Evolutionary conservation across 352 stramenopile species (phyloP).

Genomic region (Globisporangium abappressorium): DNA sequence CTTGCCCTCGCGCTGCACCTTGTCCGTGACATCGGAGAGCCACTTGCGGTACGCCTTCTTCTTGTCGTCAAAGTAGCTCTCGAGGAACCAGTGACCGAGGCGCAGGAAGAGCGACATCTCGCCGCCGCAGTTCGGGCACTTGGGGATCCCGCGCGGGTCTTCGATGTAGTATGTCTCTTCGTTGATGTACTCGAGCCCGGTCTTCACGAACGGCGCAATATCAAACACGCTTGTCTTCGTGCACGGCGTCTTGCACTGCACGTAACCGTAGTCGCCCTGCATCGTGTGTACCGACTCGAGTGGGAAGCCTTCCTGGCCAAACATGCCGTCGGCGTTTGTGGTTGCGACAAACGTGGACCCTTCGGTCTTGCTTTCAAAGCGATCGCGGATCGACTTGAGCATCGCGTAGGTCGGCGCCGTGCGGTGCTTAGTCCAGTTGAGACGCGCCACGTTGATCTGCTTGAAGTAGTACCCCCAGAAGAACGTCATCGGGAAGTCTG

Average conservation of each 20-base stretch:
- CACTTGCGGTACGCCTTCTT: conserved; percentile 39
- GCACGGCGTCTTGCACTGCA: conserved; percentile 53
- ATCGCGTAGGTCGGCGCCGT: conserved; percentile 52
- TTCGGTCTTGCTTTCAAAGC: conserved; percentile 25
- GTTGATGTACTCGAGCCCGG: conserved; percentile 47
- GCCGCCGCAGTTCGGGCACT: conserved; percentile 49
- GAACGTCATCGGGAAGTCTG: conserved; percentile 35
- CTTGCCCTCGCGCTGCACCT: conserved; percentile 35
- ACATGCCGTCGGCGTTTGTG: conserved; percentile 71
- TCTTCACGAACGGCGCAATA: conserved; percentile 51
- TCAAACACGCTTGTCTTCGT: conserved; percentile 45
- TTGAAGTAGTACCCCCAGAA: conserved; percentile 69
- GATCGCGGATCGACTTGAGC: conserved; percentile 41
- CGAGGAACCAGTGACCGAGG: conserved; percentile 47
- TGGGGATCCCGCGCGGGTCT: conserved; percentile 43
- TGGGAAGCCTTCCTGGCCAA: conserved; percentile 65
- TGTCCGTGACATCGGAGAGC: conserved; percentile 27
- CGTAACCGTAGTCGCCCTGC: conserved; percentile 61
- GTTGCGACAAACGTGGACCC: conserved; percentile 64
- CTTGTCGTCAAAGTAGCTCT: conserved; percentile 35
- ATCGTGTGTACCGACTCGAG: conserved; percentile 50
- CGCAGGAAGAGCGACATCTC: conserved; percentile 50
- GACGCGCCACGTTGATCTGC: conserved; percentile 55
- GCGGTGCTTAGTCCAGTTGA: conserved; percentile 46
- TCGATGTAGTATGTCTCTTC: conserved; percentile 52